Conservation (phyloP, 768 basidiomycete species). For the Kwoniella newhampshirensis region DNA sequence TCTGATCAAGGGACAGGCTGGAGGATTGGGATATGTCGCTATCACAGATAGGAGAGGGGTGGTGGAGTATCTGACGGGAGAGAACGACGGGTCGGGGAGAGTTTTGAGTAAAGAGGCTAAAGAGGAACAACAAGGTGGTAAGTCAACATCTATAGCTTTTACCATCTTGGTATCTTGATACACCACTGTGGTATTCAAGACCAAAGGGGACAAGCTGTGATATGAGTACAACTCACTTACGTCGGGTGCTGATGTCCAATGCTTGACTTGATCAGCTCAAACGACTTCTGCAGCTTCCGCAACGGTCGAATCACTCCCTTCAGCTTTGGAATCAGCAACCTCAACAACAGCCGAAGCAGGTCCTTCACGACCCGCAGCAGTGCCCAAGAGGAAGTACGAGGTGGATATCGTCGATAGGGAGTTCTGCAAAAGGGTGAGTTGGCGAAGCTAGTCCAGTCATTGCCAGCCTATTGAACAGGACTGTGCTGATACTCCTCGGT, state of each 20-base stretch:
- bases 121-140: slow-evolving; percentile 13
- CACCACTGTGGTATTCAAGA: slow-evolving; percentile 8
- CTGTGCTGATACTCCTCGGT: slow-evolving; percentile 47
- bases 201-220: neutral
- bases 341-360: slow-evolving; percentile 32
- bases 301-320: slow-evolving; percentile 18
- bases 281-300: slow-evolving; percentile 18
- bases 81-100: slow-evolving; percentile 59
- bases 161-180: slow-evolving; percentile 9
- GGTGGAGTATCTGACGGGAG: slow-evolving; percentile 78
- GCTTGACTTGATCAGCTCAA: slow-evolving; percentile 7
- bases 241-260: neutral
- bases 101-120: slow-evolving; percentile 57
- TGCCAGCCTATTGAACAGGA: slow-evolving; percentile 36
- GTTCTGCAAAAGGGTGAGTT: slow-evolving; percentile 76
- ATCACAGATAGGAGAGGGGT: slow-evolving; percentile 83
- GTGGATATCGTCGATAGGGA: slow-evolving; percentile 75
- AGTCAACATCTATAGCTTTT: neutral
- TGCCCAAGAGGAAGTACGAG: slow-evolving; percentile 73
- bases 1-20: slow-evolving; percentile 77
- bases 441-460: no score
- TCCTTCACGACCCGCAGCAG: slow-evolving; percentile 53
- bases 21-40: slow-evolving; percentile 73
- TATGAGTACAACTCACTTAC: neutral
- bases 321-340: slow-evolving; percentile 16